A percentile compares a stretch with the other conserved stretches of the same genome.
phyloP scores from a whole-genome alignment of 208 protist species.

The Endotrypanum monterogeii region DNA sequence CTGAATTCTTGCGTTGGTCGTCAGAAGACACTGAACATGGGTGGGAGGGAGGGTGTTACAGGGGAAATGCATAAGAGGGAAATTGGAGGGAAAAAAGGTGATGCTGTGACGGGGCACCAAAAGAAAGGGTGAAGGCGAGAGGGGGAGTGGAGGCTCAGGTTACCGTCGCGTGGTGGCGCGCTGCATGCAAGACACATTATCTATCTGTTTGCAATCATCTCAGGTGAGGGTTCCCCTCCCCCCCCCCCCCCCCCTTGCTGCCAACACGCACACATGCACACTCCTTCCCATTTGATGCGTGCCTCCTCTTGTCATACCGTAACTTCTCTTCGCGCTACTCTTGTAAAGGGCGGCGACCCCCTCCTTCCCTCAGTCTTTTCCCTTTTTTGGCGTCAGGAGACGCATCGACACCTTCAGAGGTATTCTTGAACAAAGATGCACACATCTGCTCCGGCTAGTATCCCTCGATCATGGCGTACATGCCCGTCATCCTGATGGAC shows the following conservation, averaged over 20 bases:
- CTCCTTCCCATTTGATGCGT: background rate
- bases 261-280: background rate
- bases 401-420: too few relatives aligned
- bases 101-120: background rate
- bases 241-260: background rate
- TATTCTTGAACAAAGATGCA: too few relatives aligned
- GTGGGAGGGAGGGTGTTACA: background rate
- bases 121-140: background rate
- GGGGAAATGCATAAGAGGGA: background rate
- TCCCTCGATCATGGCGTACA: too few relatives aligned
- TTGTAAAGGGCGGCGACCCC: background rate
- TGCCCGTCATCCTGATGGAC: too few relatives aligned
- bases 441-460: background rate
- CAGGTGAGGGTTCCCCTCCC: background rate
- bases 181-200: background rate
- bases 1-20: background rate
- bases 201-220: background rate
- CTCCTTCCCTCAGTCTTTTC: background rate
- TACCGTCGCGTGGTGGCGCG: background rate
- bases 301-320: background rate
- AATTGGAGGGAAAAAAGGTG: too few relatives aligned
- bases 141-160: background rate
- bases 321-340: background rate
- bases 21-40: background rate
- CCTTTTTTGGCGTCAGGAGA: background rate